Evolutionary conservation across 1,139 yeast species (phyloP), one percentile per base, ranked within the genome.

Genomic region (Entelexis paramagnoliae): DNA sequence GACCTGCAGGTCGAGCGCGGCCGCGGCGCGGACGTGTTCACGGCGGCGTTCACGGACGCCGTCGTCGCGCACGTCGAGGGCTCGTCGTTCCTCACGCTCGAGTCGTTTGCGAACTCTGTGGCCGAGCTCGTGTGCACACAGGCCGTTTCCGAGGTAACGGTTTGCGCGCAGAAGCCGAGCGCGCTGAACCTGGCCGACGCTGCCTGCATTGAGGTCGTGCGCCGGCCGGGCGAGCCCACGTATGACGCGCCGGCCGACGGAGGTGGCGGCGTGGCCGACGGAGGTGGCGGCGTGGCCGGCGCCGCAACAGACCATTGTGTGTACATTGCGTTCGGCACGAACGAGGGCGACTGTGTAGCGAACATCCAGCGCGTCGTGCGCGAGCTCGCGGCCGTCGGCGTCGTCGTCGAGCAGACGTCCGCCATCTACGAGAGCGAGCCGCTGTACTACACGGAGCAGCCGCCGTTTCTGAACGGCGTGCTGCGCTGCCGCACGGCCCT

Each of bases 321-420:
- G 0, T 88, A 72, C 64, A 66, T 91, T 51, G 96, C 96, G 0
- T 83, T 91, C 69, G 99, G 99, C 0, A 81, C 95, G 19, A 91
- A 91, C 61, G 70, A 77, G 48, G 97, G 97, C 0, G 72, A 83
- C 58, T 82, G 83, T 47, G 64, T 86, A 8, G 66, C 65, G 3
- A 81, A 85, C 61, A 82, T 91, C 46, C 60, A 68, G 14, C 59
- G 61, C n/a, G 83, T 96, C 0, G 66, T 87, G 20, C 67, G 68
- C 0, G 70, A 75, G 45, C 69, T 91, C 19, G 65, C 72, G 11
- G 46, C 58, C 32, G 55, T 66, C 14, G 75, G 70, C 1, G 73
- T 83, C 28, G 61, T 66, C 8, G 77, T 91, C 0, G 57, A 72
- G 4, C 71, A 77, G 2, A 78, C 93, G 0, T 88, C 97, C 0